phyloP scores from a whole-genome alignment of 2,329 filamentous ascomycete species.

The Paraphaeosphaeria minitans region DNA sequence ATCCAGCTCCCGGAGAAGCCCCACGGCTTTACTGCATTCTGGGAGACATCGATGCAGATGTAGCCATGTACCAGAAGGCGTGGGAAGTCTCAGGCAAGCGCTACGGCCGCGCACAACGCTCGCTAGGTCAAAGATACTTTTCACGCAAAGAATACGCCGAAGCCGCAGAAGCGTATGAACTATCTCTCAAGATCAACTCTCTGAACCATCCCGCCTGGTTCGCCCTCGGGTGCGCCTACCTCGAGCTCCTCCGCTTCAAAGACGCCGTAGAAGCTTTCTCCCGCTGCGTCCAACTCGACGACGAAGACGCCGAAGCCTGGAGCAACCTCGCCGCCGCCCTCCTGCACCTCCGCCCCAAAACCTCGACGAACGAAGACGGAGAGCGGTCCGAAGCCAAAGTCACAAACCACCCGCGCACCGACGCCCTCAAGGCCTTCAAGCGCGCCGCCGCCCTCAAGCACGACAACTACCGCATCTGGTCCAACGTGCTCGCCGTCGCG shows the following conservation, averaged over 20 bases:
- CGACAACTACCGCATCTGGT: slow-evolving; percentile 93
- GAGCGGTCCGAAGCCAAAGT: slow-evolving; percentile 46
- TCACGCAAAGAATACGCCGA: slow-evolving; percentile 67
- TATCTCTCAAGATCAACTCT: slow-evolving; percentile 78
- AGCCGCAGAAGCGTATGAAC: slow-evolving; percentile 77
- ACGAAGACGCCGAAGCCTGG: slow-evolving; percentile 90
- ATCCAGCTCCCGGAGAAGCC: slow-evolving; percentile 77
- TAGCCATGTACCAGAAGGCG: slow-evolving; percentile 77
- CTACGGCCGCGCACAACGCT: slow-evolving; percentile 86
- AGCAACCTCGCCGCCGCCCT: slow-evolving; percentile 90
- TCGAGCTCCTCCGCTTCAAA: slow-evolving; percentile 76
- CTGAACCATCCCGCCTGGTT: slow-evolving; percentile 87
- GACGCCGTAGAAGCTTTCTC: slow-evolving; percentile 84
- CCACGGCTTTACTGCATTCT: slow-evolving; percentile 91
- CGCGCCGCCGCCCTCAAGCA: slow-evolving; percentile 82
- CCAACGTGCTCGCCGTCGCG: slow-evolving; percentile 89
- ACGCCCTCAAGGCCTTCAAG: slow-evolving; percentile 84
- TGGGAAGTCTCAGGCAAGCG: slow-evolving; percentile 84
- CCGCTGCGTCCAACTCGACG: slow-evolving; percentile 81
- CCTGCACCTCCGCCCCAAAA: slow-evolving; percentile 65
- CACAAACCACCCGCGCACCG: slow-evolving; percentile 60
- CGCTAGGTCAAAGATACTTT: slow-evolving; percentile 79
- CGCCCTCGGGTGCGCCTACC: slow-evolving; percentile 82
- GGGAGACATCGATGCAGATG: slow-evolving; percentile 81
- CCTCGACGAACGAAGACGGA: slow-evolving; percentile 43